Evolutionary conservation across 1,284 basidiomycete genomes (phyloP), one percentile per base, ranked within the genome.

Genomic region (Lentinus polychrous): DNA sequence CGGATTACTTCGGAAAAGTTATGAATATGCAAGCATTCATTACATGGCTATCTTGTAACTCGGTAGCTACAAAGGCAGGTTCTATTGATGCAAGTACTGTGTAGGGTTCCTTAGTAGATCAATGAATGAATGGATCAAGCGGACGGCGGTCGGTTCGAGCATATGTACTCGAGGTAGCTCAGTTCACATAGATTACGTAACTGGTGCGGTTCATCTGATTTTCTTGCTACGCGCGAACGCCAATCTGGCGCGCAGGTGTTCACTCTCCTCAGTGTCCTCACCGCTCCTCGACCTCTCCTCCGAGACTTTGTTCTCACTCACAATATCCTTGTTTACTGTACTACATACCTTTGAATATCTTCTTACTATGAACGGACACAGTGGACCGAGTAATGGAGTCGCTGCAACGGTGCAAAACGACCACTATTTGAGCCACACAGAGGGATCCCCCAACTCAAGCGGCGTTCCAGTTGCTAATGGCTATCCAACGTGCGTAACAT

Each of bases 1-100:
- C 54, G 24, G 60, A 57, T 41, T 62, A 59, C 14, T 70, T 67
- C 51, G 75, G 74, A 11, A 58, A 63, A 34, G 71, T 75, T 45
- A 57, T 71, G 60, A 62, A 66, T 42, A 54, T 67, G 48, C 54
- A 55, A 38, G 57, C 52, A n/a, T 74, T 70, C 59, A 55, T 59
- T 33, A 37, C 24, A 23, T 68, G 65, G 68, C 15, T 43, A n/a
- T 43, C 42, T n/a, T 43, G 20, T 38, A 17, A 8, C n/a, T 27
- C 27, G 27, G 27, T 27, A 5, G 5, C 27, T n/a, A n/a, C n/a
- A n/a, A n/a, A 27, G 27, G 27, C 10, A 27, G 27, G 5, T 27
- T 27, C 5, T 27, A 27, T 27, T 23, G 35, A 37, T 37, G 14
- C 10, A n/a, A 34, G n/a, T 34, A 37, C 35, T 5, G 12, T 37